phyloP scores from a whole-genome alignment of 805 yeast species.

The Dipodascopsis tothii region DNA sequence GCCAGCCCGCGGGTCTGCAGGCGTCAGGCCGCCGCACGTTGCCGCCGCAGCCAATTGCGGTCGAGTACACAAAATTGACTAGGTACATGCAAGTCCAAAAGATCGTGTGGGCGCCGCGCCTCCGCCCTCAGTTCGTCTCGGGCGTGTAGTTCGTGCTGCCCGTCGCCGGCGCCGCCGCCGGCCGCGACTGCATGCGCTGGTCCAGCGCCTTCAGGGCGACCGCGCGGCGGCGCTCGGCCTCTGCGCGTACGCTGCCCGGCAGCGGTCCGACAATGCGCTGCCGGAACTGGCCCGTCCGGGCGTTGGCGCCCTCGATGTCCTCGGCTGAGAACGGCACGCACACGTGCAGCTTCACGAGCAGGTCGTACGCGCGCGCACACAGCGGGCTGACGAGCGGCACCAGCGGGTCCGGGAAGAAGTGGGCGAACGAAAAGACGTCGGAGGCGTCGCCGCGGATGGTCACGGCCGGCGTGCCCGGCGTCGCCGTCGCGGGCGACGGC shows the following conservation, averaged over 20 bases:
- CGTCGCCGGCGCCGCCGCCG: not conserved
- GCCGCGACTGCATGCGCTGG: slow-evolving; percentile 14
- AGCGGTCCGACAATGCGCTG: slow-evolving; percentile 21
- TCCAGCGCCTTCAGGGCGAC: slow-evolving; percentile 33
- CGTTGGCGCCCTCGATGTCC: slow-evolving; percentile 19
- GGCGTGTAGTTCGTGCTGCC: not conserved
- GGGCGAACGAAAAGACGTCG: slow-evolving; percentile 74
- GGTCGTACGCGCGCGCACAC: slow-evolving; percentile 2
- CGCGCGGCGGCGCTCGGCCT: slow-evolving; percentile 32
- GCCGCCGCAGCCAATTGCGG: too few relatives aligned
- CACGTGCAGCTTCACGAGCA: slow-evolving; percentile 13
- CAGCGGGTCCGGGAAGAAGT: slow-evolving; percentile 66
- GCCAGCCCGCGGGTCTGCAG: too few relatives aligned
- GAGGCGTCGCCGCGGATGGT: slow-evolving; percentile 81
- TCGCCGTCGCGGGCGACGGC: slow-evolving; percentile 16
- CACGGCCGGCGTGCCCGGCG: not conserved
- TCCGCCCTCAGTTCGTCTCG: too few relatives aligned
- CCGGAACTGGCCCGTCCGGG: slow-evolving; percentile 16
- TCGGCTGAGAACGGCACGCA: slow-evolving; percentile 19
- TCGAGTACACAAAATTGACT: too few relatives aligned
- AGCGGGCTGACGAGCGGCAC: slow-evolving; percentile 31
- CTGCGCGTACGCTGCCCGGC: slow-evolving; percentile 29
- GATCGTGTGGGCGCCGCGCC: too few relatives aligned
- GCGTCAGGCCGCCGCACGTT: too few relatives aligned
- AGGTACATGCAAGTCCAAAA: too few relatives aligned